Percentiles rank a stretch among this genome's conserved stretches.
These are phyloP conservation scores for Diddensiella santjacobensis DNA, from an alignment of 805 yeast genomes.

Conservation along the genomic window DNA sequence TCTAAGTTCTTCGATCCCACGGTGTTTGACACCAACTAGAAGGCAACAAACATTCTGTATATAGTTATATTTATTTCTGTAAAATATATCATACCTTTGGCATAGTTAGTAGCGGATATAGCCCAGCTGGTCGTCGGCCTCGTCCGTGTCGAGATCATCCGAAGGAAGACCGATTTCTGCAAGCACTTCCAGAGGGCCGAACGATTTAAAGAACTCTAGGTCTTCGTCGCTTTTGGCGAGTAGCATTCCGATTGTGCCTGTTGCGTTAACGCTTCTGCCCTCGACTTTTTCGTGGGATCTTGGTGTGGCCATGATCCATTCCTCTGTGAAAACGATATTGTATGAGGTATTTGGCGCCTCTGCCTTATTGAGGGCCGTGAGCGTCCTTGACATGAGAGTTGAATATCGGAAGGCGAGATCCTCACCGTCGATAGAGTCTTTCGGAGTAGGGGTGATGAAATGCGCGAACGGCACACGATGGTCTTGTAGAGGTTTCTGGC, in stretches of 20 bases:
- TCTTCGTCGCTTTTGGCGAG: conserved; percentile 63
- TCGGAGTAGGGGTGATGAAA: conserved; percentile 63
- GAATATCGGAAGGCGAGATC: conserved; percentile 70
- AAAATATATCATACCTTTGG: not conserved
- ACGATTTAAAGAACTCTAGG: conserved; percentile 45
- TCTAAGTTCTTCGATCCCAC: conserved; percentile 19
- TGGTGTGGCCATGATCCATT: conserved; percentile 87
- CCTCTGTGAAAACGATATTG: conserved; percentile 75
- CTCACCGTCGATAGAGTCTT: conserved; percentile 42
- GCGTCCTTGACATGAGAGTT: conserved; percentile 63
- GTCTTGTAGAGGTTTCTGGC: conserved; percentile 58
- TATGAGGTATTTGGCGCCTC: conserved; percentile 50
- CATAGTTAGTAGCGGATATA: conserved; percentile 14
- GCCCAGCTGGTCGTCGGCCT: conserved; percentile 18
- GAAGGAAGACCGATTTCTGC: conserved; percentile 60
- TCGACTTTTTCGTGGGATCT: conserved; percentile 44
- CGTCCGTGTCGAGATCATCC: conserved; percentile 23
- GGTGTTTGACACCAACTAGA: conserved; percentile 16
- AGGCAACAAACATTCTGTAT: not conserved
- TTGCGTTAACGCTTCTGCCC: conserved; percentile 66
- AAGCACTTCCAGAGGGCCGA: conserved; percentile 46
- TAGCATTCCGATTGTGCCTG: conserved; percentile 76
- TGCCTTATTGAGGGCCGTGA: conserved; percentile 54
- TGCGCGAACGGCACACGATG: conserved; percentile 74
- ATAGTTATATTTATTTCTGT: not conserved